Evolutionary conservation across 2,329 filamentous ascomycete genomes (phyloP), one percentile per base, ranked within the genome.

Genomic region (Alternaria longipes): DNA sequence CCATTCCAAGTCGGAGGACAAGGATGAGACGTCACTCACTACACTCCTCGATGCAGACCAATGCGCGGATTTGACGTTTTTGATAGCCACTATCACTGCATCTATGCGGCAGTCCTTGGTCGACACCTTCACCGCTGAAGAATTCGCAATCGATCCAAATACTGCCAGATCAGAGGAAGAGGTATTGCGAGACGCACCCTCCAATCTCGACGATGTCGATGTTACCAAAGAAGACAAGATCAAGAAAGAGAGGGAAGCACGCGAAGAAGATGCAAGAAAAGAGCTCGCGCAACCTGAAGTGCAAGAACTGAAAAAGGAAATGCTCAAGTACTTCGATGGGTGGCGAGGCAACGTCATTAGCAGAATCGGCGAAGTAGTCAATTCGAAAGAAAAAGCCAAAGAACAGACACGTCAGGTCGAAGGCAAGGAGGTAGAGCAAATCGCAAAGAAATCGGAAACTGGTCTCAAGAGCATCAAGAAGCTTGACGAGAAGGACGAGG

Each of bases 301-400:
- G 63, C 80, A 84, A 59, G 89, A 92, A 69, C 79, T 93, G 69
- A 93, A 89, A 80, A 88, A 86, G 64, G 89, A 90, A 55, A 85
- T 89, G 2, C 75, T 96, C 5, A 81, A 84, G 7, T 89, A 90
- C 74, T 97, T 94, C 74, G 88, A 91, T 59, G 90, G 92, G 65
- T 98, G 94, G 94, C 87, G 92, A 70, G 84, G 87, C 6, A 83
- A 84, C 12, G 86, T 97, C 9, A 81, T 92, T 41, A 84, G 87
- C 58, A 87, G 93, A 14, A 82, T 97, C 24, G 87, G 88, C 18
- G 90, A 95, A 67, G 86, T 93, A 36, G 76, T 85, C 47, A 73
- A 81, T 54, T 76, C 77, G 26, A 72, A 77, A 36, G 75, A 75
- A 20, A 70, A 77, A 54, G 75, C 71, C 11, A 74, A 71, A 41